A percentile compares a stretch with the other conserved stretches of the same genome.
Conservation (phyloP, 2,329 filamentous ascomycete species). For the Ampelomyces quisqualis region DNA sequence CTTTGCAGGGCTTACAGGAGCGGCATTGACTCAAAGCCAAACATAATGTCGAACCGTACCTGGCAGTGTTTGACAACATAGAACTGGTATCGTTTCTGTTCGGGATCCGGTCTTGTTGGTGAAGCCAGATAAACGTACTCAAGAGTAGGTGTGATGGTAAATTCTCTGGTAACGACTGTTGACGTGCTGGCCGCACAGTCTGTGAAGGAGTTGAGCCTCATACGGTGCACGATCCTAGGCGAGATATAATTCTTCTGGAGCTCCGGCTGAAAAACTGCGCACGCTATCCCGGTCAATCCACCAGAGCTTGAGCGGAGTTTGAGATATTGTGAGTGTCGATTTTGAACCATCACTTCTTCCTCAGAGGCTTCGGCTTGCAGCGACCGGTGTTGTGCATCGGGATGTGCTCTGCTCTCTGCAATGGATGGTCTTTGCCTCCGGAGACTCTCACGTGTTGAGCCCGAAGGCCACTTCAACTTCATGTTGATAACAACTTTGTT, state of each 20-base stretch:
- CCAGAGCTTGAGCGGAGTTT: too few species aligned
- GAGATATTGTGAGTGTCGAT: too few species aligned
- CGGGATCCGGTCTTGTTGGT: neutral
- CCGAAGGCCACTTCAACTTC: too few species aligned
- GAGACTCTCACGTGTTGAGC: too few species aligned
- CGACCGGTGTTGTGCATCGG: too few species aligned
- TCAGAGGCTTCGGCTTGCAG: too few species aligned
- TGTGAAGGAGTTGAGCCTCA: neutral
- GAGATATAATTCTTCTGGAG: neutral
- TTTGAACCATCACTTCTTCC: too few species aligned
- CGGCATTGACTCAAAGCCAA: neutral
- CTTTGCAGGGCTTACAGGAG: too few species aligned
- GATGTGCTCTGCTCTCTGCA: too few species aligned
- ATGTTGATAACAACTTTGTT: too few species aligned
- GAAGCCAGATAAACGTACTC: conserved; percentile 4
- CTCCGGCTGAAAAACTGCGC: neutral
- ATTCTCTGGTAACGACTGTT: neutral
- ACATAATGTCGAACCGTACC: conserved; percentile 6
- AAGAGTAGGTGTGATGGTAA: neutral
- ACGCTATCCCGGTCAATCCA: too few species aligned
- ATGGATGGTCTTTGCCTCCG: too few species aligned
- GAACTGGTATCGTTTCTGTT: conserved; percentile 2
- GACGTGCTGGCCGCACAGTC: neutral
- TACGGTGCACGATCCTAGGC: neutral
- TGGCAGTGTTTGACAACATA: conserved; percentile 3